Evolutionary conservation across 2,329 filamentous ascomycete genomes (phyloP).

Genomic region (Chrysoporthe deuterocubensis): DNA sequence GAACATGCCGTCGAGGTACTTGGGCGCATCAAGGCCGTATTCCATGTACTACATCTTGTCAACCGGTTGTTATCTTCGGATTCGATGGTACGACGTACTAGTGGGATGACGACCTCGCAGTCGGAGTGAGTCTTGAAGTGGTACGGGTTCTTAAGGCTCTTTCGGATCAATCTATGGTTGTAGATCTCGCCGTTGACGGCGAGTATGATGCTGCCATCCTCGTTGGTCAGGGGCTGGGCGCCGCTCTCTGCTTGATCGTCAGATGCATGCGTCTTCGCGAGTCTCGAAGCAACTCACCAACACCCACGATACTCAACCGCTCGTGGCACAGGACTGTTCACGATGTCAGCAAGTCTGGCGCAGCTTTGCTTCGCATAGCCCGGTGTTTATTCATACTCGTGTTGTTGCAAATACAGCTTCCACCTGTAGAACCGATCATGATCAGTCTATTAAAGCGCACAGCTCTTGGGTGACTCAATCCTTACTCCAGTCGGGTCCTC

Average conservation of each 20-base stretch:
- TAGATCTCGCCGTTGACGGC: slow-evolving; percentile 99
- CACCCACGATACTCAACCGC: slow-evolving; percentile 94
- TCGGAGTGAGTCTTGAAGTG: slow-evolving; percentile 99
- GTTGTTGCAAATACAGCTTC: slow-evolving; percentile 85
- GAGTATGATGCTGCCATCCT: slow-evolving; percentile 84
- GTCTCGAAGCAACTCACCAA: slow-evolving; percentile 64
- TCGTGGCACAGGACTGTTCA: slow-evolving; percentile 88
- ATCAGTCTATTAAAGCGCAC: slow-evolving; percentile 26
- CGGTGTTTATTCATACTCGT: slow-evolving; percentile 69
- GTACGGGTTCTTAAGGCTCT: slow-evolving; percentile 80
- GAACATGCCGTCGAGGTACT: slow-evolving; percentile 98
- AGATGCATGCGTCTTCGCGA: slow-evolving; percentile 28
- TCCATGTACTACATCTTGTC: slow-evolving; percentile 73
- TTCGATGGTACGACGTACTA: slow-evolving; percentile 63
- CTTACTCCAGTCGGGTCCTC: slow-evolving; percentile 98
- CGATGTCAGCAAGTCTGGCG: slow-evolving; percentile 36
- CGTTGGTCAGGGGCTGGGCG: slow-evolving; percentile 92
- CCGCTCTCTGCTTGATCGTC: slow-evolving; percentile 72
- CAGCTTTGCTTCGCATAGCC: background rate
- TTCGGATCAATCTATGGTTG: slow-evolving; percentile 96
- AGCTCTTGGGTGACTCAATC: slow-evolving; percentile 40
- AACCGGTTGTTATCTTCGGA: background rate
- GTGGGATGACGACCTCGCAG: slow-evolving; percentile 97
- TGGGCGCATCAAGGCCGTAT: slow-evolving; percentile 88
- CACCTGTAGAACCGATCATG: slow-evolving; percentile 58